Evolutionary conservation across 164 flowering plant species (phyloP), one percentile per base, ranked within the genome.

Genomic region (Aristolochia contorta): DNA sequence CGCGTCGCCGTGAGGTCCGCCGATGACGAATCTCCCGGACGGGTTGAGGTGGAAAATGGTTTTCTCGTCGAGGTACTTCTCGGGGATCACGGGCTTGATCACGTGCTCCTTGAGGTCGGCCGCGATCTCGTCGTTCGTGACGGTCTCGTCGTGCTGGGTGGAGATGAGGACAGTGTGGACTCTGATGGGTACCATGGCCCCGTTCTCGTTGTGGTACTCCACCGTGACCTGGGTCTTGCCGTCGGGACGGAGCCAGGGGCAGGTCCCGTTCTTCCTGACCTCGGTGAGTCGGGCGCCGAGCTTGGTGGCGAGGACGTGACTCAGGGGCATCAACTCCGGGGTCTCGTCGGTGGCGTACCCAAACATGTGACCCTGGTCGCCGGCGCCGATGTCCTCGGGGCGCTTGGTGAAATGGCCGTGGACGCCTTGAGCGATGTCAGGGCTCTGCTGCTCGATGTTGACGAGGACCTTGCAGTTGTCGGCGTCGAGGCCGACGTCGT

Each of bases 281-380:
- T 85, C 86, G 6, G 91, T 85, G 33, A 85, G 82, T 51, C 80
- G 77, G 10, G 87, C 91, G 12, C 91, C 91, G 22, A 85, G 83
- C 78, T 85, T 85, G 70, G 87, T 85, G 16, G 87, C 91, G 46
- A 85, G 84, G 64, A 85, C 91, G 65, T 83, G 87, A 70, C 81
- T 85, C 48, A 85, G 70, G 41, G 91, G 93, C 93, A 86, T 86
- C 27, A 76, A 60, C 57, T 86, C 93, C 6, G 86, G 84, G 66
- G 93, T 86, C 67, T 86, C 93, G 66, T 86, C 93, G 15, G 93
- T 86, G 59, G 93, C 93, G 70, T 86, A 86, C 8, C 94, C 93
- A 66, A 86, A 86, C 92, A 86, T 86, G 72, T 84, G 89, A 18
- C 92, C 92, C 60, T 86, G 92, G 63, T 86, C 93, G 70, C 93